phyloP scores from a whole-genome alignment of 2,329 filamentous ascomycete species.

The Phaeosphaeriaceae sp. region DNA sequence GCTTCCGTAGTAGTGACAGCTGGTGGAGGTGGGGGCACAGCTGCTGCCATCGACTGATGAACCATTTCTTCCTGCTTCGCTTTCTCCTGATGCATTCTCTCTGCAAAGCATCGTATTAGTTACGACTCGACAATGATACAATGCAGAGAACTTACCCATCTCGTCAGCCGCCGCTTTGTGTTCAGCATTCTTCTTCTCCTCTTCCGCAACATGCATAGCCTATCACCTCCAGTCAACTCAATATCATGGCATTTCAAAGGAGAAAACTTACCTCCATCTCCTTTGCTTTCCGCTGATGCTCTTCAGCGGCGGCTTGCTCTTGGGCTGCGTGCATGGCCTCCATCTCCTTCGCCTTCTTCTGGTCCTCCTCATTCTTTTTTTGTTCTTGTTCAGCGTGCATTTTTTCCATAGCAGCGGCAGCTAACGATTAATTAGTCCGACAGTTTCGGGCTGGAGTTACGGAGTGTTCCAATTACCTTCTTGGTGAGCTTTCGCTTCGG shows the following conservation, averaged over 20 bases:
- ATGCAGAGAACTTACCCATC: constrained; percentile 2
- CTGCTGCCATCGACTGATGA: constrained; percentile 2
- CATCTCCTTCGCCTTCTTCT: constrained; percentile 6
- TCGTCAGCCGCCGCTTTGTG: constrained; percentile 8
- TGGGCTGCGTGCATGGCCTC: constrained; percentile 12
- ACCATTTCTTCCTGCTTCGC: constrained; percentile 4
- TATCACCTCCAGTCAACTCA: background rate
- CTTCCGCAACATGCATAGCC: constrained; percentile 20
- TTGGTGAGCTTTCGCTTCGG: no score
- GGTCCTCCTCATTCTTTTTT: constrained; percentile 9
- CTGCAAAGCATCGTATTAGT: background rate
- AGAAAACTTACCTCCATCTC: constrained; percentile 9
- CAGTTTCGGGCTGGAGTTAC: no score
- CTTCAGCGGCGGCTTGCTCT: constrained; percentile 9
- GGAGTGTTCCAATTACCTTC: no score
- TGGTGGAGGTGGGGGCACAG: background rate
- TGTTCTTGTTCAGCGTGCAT: constrained; percentile 13
- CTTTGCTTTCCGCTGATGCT: constrained; percentile 10
- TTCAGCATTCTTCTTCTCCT: constrained; percentile 12
- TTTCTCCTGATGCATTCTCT: constrained; percentile 5
- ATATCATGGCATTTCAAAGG: background rate
- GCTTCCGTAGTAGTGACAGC: background rate
- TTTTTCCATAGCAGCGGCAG: constrained; percentile 13
- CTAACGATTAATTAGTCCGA: background rate
- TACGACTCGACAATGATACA: background rate